Evolutionary conservation across 1,284 basidiomycete genomes (phyloP).

Genomic region (Paramarasmius palmivorus): DNA sequence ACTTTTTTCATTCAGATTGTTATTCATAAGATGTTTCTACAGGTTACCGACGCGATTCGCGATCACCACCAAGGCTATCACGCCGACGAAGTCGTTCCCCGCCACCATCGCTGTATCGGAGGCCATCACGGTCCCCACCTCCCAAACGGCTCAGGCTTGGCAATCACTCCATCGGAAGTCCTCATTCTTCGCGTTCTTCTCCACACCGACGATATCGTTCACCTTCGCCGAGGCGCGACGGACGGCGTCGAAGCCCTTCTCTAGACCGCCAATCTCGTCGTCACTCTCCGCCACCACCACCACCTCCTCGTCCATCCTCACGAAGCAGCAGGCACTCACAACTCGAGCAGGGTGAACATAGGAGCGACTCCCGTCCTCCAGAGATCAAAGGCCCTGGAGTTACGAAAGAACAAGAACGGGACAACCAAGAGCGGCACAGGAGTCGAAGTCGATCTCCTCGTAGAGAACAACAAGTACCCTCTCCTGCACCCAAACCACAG

Average conservation of each 20-base stretch:
- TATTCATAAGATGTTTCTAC: too few species aligned
- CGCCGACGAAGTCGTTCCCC: not conserved
- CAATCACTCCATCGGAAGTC: not conserved
- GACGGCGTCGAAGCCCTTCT: not conserved
- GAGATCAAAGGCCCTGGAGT: not conserved
- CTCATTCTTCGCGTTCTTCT: not conserved
- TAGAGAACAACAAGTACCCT: too few species aligned
- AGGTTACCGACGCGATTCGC: not conserved
- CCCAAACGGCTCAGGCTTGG: not conserved
- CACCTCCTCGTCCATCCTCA: not conserved
- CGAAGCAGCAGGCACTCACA: not conserved
- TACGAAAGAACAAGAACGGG: not conserved
- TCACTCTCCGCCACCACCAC: not conserved
- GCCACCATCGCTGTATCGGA: not conserved
- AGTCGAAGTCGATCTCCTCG: not conserved
- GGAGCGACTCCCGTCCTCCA: not conserved
- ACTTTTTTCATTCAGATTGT: too few species aligned
- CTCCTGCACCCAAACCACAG: too few species aligned
- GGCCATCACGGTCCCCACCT: not conserved
- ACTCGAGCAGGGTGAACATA: not conserved
- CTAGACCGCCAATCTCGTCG: not conserved
- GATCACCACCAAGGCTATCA: not conserved
- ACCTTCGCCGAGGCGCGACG: not conserved
- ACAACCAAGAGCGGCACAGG: not conserved
- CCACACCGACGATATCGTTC: conserved; percentile 1